Conservation (phyloP, 495 filamentous ascomycete genomes). For the Hypoxylon cercidicola region DNA sequence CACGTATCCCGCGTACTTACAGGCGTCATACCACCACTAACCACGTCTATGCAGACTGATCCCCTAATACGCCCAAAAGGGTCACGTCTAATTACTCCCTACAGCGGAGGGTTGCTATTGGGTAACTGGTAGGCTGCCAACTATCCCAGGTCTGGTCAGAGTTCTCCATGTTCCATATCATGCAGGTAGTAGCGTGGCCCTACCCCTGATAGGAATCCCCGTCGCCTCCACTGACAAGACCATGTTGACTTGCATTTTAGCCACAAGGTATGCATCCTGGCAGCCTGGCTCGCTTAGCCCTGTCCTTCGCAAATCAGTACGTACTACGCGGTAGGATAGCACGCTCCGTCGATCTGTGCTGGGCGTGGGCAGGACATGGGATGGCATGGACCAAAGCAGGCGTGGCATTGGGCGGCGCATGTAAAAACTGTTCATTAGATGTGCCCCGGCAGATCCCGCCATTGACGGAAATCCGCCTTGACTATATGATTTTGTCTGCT, state of each 20-base stretch:
- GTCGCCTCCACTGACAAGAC: slow-evolving; percentile 33
- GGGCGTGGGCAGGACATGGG: slow-evolving; percentile 30
- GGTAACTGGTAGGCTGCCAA: neutral
- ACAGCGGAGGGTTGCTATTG: too few species aligned
- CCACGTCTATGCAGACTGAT: neutral
- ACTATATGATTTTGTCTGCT: slow-evolving; percentile 29
- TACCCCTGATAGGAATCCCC: slow-evolving; percentile 31
- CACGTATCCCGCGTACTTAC: too few species aligned
- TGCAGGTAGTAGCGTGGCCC: slow-evolving; percentile 36
- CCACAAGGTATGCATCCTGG: slow-evolving; percentile 32
- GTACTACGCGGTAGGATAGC: slow-evolving; percentile 28
- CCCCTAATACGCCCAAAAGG: slow-evolving; percentile 1
- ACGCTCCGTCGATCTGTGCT: slow-evolving; percentile 41
- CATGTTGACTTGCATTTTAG: slow-evolving; percentile 45
- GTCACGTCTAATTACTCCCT: neutral
- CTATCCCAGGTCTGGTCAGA: slow-evolving; percentile 20
- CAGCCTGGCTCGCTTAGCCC: slow-evolving; percentile 24
- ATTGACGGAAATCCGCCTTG: slow-evolving; percentile 33
- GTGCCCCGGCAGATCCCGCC: slow-evolving; percentile 41
- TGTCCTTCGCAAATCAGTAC: slow-evolving; percentile 34
- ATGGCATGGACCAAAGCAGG: slow-evolving; percentile 28
- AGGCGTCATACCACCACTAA: too few species aligned
- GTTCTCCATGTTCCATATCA: slow-evolving; percentile 24
- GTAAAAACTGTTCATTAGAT: slow-evolving; percentile 30
- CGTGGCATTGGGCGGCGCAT: slow-evolving; percentile 37